Evolutionary conservation across 805 yeast genomes (phyloP).

Genomic region (Wickerhamiella sorbophila): DNA sequence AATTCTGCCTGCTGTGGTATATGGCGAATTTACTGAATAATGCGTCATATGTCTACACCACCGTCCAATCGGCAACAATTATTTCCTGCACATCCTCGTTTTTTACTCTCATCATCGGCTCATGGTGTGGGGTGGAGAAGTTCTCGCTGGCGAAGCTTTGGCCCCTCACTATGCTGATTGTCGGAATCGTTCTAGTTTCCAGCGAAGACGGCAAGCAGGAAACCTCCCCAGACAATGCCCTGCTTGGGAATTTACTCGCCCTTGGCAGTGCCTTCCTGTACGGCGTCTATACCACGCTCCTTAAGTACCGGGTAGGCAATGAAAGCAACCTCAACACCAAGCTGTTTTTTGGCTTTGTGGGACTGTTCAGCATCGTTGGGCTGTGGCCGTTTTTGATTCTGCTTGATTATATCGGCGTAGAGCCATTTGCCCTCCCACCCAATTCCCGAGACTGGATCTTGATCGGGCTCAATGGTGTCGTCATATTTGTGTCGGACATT

Average conservation of each 20-base stretch:
- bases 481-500: slow-evolving; percentile 78
- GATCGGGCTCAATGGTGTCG: slow-evolving; percentile 49
- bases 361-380: slow-evolving; percentile 56
- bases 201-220: slow-evolving; percentile 27
- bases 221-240: slow-evolving; percentile 20
- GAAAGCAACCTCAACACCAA: slow-evolving; percentile 73
- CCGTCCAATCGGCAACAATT: slow-evolving; percentile 90
- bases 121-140: slow-evolving; percentile 52
- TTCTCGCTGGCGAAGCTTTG: slow-evolving; percentile 49
- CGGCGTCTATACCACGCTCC: slow-evolving; percentile 76
- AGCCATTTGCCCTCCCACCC: slow-evolving; percentile 58
- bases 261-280: slow-evolving; percentile 77
- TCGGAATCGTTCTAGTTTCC: slow-evolving; percentile 73
- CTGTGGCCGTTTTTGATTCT: slow-evolving; percentile 73
- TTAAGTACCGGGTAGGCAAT: slow-evolving; percentile 56
- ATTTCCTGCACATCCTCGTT: slow-evolving; percentile 84
- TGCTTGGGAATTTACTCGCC: slow-evolving; percentile 69
- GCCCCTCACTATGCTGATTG: slow-evolving; percentile 57
- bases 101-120: slow-evolving; percentile 78
- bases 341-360: slow-evolving; percentile 89
- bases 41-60: slow-evolving; percentile 73
- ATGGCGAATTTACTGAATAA: slow-evolving; percentile 78
- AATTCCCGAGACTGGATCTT: slow-evolving; percentile 37
- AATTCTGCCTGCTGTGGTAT: slow-evolving; percentile 84
- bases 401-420: slow-evolving; percentile 50